Base-by-base conservation (phyloP, 768 basidiomycete species). In the Leccinum variicolor region DNA sequence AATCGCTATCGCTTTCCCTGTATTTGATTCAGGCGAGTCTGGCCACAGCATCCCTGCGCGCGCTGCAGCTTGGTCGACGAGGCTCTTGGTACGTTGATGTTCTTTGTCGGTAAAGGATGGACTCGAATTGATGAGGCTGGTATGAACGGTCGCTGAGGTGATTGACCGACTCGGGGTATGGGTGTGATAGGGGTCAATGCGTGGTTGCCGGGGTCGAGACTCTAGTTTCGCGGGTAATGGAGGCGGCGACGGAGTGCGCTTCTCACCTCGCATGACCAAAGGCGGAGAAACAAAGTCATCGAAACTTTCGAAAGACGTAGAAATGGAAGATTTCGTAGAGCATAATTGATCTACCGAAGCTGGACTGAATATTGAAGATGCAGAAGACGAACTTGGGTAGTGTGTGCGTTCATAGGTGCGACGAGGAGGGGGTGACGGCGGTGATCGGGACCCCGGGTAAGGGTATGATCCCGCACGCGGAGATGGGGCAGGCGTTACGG, bases 1-100 rank as follows among this genome's bases (percentile, higher is more conserved):
- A 23, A 69, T 66, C n/a, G 66, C 62, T 36, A 51, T 62, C 15
- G 59, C 65, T 57, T 66, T 73, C 49, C 73, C 67, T 21, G 63
- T 60, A 33, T 54, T 33, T 9, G 21, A 11, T 15, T 15, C 51
- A 0, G 66, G 62, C 14, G 64, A 60, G 52, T 68, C 68, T 21
- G 79, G 79, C 79, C 79, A 81, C 48, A 61, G 15, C 4, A 64
- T 56, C 2, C 79, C 74, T 3, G 74, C 69, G 14, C 76, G 75
- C 3, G 83, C 71, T 8, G 84, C 84, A 8, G 83, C 87, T 15
- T 69, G 73, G 59, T 84, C 79, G 62, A 90, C 68, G 25, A 89
- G 74, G 59, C 76, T 84, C 58, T 80, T 69, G 2, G 86, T 84
- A 39, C 86, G 81, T 56, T 78, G 75, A 60, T 85, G 85, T 55